A percentile compares a stretch with the other conserved stretches of the same genome.
phyloP scores from a whole-genome alignment of 164 flowering plant genomes.

The Berberis thunbergii region DNA sequence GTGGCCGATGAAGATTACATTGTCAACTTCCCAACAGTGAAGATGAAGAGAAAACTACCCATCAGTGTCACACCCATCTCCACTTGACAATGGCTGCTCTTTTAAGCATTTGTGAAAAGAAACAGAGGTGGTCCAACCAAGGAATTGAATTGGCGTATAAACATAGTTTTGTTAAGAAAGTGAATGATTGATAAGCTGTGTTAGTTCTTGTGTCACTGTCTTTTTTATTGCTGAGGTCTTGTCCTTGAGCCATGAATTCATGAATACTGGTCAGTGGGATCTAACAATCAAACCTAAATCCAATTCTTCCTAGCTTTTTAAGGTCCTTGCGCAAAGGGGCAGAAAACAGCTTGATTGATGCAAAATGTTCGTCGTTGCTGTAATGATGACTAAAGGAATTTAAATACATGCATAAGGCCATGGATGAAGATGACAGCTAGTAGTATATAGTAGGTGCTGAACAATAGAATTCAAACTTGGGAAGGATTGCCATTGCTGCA shows the following conservation, averaged over 20 bases:
- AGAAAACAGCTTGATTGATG: too few relatives aligned
- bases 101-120: background rate
- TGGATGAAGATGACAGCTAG: too few relatives aligned
- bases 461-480: background rate
- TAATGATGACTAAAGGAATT: too few relatives aligned
- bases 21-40: conserved; percentile 78
- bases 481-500: background rate
- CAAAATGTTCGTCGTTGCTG: too few relatives aligned
- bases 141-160: background rate
- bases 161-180: background rate
- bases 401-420: too few relatives aligned
- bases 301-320: too few relatives aligned
- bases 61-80: conserved; percentile 45
- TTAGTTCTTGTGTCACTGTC: conserved; percentile 29
- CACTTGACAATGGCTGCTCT: background rate
- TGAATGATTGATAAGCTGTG: conserved; percentile 6
- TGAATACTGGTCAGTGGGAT: conserved; percentile 7
- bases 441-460: too few relatives aligned
- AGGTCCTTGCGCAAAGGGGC: too few relatives aligned
- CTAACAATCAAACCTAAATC: background rate
- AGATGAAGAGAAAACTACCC: conserved; percentile 75
- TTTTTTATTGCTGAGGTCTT: background rate
- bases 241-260: conserved; percentile 9
- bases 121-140: background rate
- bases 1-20: conserved; percentile 62